A percentile compares a stretch with the other conserved stretches of the same genome.
Evolutionary conservation across 768 basidiomycete species (phyloP).

Genomic region (Inosperma sp.): DNA sequence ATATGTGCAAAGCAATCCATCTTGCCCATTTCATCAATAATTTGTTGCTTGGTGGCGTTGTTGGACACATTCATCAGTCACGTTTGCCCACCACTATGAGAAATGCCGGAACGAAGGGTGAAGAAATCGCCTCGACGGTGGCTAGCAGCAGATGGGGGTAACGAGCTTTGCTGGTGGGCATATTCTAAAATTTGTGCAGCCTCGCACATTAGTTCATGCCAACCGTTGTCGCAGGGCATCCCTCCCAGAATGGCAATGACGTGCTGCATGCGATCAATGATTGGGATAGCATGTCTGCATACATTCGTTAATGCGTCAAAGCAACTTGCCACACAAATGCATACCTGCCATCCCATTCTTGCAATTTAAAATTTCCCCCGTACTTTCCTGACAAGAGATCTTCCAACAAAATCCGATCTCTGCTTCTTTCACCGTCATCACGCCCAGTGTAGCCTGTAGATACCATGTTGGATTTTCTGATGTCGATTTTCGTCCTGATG

Average conservation of each 20-base stretch:
- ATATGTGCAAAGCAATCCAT: conserved; percentile 1
- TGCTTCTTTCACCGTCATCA: too few species aligned
- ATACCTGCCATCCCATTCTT: not conserved
- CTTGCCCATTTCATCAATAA: not conserved
- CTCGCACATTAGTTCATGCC: not conserved
- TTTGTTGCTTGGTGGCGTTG: not conserved
- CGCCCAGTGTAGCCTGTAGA: too few species aligned
- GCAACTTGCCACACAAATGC: not conserved
- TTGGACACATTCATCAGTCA: conserved; percentile 3
- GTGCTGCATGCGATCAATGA: not conserved
- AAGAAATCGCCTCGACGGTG: conserved; percentile 2
- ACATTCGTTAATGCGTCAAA: not conserved
- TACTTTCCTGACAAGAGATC: too few species aligned
- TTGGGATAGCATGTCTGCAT: not conserved
- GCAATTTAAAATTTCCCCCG: too few species aligned
- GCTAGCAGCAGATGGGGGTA: not conserved
- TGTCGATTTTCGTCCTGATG: too few species aligned
- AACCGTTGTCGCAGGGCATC: not conserved
- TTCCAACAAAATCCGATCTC: too few species aligned
- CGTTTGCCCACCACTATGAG: conserved; percentile 3
- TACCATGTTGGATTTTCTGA: too few species aligned
- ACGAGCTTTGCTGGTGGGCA: not conserved
- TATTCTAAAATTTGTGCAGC: not conserved
- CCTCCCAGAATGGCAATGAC: not conserved
- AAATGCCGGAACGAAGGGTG: conserved; percentile 1